Evolutionary conservation across 768 basidiomycete species (phyloP), one percentile per base, ranked within the genome.

Genomic region (Termitomyces sp.): DNA sequence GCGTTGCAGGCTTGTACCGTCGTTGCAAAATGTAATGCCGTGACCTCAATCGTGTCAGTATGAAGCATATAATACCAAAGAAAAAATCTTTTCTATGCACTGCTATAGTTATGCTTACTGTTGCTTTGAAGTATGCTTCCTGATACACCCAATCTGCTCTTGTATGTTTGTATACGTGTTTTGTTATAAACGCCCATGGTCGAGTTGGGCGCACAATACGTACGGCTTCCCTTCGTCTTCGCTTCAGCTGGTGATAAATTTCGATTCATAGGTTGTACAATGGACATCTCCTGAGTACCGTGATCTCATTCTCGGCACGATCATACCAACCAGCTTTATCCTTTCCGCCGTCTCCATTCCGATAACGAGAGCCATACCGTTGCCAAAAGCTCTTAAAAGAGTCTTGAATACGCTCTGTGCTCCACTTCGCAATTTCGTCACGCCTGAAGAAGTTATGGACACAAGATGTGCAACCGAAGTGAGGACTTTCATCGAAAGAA

Each of bases 351-450:
- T 78, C 53, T 29, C 74, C 9, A 52, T 65, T 58, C 73, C 76
- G 56, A n/a, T 71, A 17, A 34, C 59, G 10, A 61, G 64, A 29
- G 60, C 57, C 54, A 16, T n/a, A n/a, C n/a, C n/a, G n/a, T 43
- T 66, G 23, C 71, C 77, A 25, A 72, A 68, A 59, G 27, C 56
- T 29, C 27, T 74, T 1, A 57, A 59, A 42, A 51, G 44, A 9
- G 21, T 63, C 45, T 68, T 67, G 59, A 60, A 52, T 31, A 55
- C 45, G 27, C 32, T 75, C 29, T 63, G 67, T 43, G 65, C 69
- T 23, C 83, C 83, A 1, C 83, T 84, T 60, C 66, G 69, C 19
- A 79, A 79, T 66, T 86, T 86, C 62, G 64, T 86, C 53, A 71
- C 73, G 8, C 66, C 78, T 11, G 74, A 79, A 48, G 83, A 85